Evolutionary conservation across 805 yeast genomes (phyloP), one percentile per base, ranked within the genome.

Genomic region (Metschnikowia corniflorae): DNA sequence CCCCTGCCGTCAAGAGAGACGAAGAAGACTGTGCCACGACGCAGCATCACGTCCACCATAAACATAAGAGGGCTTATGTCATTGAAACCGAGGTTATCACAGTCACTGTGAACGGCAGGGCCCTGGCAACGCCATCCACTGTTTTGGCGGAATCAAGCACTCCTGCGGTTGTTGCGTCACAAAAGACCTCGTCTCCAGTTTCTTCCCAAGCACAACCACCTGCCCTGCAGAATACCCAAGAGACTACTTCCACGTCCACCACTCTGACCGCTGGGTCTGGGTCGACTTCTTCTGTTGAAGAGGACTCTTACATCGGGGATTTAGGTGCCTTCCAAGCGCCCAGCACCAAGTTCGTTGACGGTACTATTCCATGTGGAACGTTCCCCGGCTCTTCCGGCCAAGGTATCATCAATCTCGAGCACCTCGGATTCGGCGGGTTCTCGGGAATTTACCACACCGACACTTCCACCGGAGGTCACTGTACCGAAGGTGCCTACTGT

Each of bases 401-500:
- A 55, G 95, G 95, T 73, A 95, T 87, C 42, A 69, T 87, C 54
- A 63, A 86, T 20, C 67, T 86, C 30, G 82, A 80, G 68, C 61
- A 73, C 72, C 71, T 81, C 33, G 85, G 82, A 26, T 77, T 78
- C 47, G 95, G 93, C 47, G 96, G 96, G 52, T 83, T 78, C 78
- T 74, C 94, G 36, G 87, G 91, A 54, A 72, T 86, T 57, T 77
- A 79, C 68, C 68, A 73, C 57, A 61, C 65, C 38, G 72, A 75
- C 46, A 75, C 73, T 42, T 68, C 74, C 47, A 78, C 86, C 46
- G 75, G 86, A 44, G 73, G 83, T 35, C 55, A 75, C 31, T 91
- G 98, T 74, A 61, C 70, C 46, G 96, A 89, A 51, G 97, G 97
- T 41, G 77, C 77, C 55, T 87, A 86, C 80, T 91, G 98, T 71